Base-by-base conservation (phyloP, 2,329 filamentous ascomycete genomes). In the Beauveria sp. region DNA sequence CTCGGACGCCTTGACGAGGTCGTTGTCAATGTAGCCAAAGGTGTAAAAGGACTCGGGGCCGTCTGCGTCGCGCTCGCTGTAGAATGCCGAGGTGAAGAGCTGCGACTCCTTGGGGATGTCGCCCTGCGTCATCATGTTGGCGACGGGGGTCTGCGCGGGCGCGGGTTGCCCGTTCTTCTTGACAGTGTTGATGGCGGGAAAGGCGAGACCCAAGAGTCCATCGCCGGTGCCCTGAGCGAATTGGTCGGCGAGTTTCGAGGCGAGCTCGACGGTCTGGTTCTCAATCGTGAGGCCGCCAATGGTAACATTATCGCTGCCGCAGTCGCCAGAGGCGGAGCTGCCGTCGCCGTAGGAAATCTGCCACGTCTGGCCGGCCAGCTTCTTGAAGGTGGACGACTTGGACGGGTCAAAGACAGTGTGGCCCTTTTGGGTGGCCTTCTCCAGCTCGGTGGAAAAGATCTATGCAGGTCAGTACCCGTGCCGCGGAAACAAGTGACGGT, bases 61-160 rank as follows among this genome's bases (percentile, higher is more conserved):
- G 20, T 53, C 26, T 20, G 58, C 60, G 68, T 71, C 65, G 18
- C 67, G 64, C 48, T 69, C 78, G 65, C 82, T 80, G 68, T 84
- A 83, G 48, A 93, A 78, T 63, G 88, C 82, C 26, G 87, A 88
- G 0, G 88, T 90, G 74, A 93, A 89, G 45, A 93, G 75, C 58
- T 60, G 58, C 49, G 58, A 60, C 4, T 63, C 54, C 1, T 62
- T 46, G 22, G 64, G 61, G 1, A 73, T 64, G 40, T 58, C 62
- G 0, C 63, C 46, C 24, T 64, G 58, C 16, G 48, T 48, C n/a
- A 60, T 60, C 31, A 69, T 68, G 34, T 72, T 77, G 57, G 73
- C 72, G 62, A 76, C 76, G 53, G 78, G 80, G 0, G 78, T 81
- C 63, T 74, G 75, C 65, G 80, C 77, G 59, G 70, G 65, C 28